Evolutionary conservation across 495 filamentous ascomycete genomes (phyloP).

Genomic region (Xylaria venustula): DNA sequence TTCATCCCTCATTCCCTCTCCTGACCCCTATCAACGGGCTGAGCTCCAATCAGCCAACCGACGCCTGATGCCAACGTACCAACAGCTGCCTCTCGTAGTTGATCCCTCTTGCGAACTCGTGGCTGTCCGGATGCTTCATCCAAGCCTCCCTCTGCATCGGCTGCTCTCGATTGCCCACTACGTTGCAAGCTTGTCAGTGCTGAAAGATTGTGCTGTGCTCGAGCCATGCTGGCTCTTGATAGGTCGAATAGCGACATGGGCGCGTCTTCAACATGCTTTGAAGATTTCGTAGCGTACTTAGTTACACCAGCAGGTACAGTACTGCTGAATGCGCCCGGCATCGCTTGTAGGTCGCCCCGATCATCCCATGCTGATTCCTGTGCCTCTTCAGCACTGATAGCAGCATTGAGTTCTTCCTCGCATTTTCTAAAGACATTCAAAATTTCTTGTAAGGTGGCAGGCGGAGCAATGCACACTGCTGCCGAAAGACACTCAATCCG

Average conservation of each 20-base stretch:
- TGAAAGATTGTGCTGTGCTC: constrained; percentile 58
- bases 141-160: constrained; percentile 20
- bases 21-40: constrained; percentile 24
- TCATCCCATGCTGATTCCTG: constrained; percentile 73
- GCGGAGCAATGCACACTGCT: constrained; percentile 77
- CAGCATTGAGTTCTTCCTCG: constrained; percentile 76
- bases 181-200: constrained; percentile 46
- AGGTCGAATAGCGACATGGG: constrained; percentile 95
- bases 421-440: constrained; percentile 79
- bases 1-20: constrained; percentile 13
- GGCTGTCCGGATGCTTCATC: constrained; percentile 41
- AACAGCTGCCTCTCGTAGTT: constrained; percentile 74
- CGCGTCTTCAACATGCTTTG: constrained; percentile 62
- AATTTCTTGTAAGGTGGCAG: constrained; percentile 77
- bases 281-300: constrained; percentile 8
- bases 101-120: constrained; percentile 73
- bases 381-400: constrained; percentile 67
- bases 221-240: constrained; percentile 72
- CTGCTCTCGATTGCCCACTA: constrained; percentile 26
- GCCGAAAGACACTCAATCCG: constrained; percentile 88
- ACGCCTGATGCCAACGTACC: constrained; percentile 73
- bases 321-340: constrained; percentile 65
- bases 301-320: constrained; percentile 26
- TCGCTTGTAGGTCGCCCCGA: constrained; percentile 56
- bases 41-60: constrained; percentile 81